Evolutionary conservation across 2,329 filamentous ascomycete species (phyloP), one percentile per base, ranked within the genome.

Genomic region (Pseudocercospora musae): DNA sequence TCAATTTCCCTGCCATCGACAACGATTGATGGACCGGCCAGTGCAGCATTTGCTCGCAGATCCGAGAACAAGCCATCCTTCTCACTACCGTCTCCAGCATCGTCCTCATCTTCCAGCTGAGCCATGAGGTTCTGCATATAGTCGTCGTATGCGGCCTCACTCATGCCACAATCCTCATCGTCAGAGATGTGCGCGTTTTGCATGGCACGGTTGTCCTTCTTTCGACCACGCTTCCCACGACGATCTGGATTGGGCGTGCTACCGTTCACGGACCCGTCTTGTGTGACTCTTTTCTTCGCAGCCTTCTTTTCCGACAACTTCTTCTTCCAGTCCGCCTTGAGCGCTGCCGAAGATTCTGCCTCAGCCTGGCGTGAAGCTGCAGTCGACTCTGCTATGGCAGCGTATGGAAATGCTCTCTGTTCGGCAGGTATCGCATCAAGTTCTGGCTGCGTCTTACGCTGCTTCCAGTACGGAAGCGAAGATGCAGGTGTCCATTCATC

Each of bases 41-140:
- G 13, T n/a, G 62, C 60, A 25, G 64, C 42, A 58, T 61, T 54
- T 2, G 59, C 46, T 23, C 59, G 60, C 18, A 65, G 48, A 11
- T 48, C 42, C 4, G 59, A 63, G n/a, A 65, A 15, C 25, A 63
- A 27, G 3, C 44, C 40, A 9, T 59, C 53, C 1, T 13, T n/a
- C 31, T 65, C 61, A 4, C 60, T 62, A 18, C 68, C 56, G 25
- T 48, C 48, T 18, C 60, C 66, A 10, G 52, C 15, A 7, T 8
- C 29, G 23, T 69, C 69, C 53, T 66, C 66, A 25, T 65, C 69
- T 4, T 74, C 68, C 23, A 71, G 56, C 59, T 72, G 68, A 18
- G 70, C 80, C 18, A 76, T 76, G 70, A 90, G 81, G 64, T 92
- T 91, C 48, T 84, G 82, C 70, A 91, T 87, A 69, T 92, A 92